phyloP scores from a whole-genome alignment of 306 rosid genomes.

The Leucaena leucocephala region DNA sequence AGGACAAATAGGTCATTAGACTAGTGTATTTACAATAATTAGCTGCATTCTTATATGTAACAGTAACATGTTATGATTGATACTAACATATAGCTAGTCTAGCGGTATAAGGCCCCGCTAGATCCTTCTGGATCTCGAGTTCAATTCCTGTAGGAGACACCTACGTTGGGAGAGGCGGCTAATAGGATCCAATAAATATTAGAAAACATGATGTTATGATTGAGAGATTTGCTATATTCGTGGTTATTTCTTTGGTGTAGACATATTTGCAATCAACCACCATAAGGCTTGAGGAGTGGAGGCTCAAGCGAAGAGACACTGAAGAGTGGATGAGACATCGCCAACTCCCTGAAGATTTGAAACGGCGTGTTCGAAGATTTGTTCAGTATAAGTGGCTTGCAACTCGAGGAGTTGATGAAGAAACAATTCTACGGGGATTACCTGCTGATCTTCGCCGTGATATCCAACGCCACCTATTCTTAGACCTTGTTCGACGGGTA shows the following conservation, averaged over 20 bases:
- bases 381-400: constrained; percentile 96
- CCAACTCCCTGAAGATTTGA: constrained; percentile 96
- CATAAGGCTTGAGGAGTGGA: constrained; percentile 96
- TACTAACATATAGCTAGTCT: no score
- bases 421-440: constrained; percentile 74
- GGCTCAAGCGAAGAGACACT: constrained; percentile 92
- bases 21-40: constrained; percentile 7
- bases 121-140: no score
- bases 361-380: constrained; percentile 74
- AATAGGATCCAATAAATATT: no score
- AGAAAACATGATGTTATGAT: neutral
- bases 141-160: no score
- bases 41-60: constrained; percentile 3
- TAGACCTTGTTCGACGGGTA: constrained; percentile 95
- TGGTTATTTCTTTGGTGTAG: constrained; percentile 48
- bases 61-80: neutral
- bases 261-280: constrained; percentile 95
- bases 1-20: constrained; percentile 5
- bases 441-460: constrained; percentile 98
- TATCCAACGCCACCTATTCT: constrained; percentile 91
- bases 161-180: no score
- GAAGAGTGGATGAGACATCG: constrained; percentile 99
- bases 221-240: constrained; percentile 23
- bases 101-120: no score
- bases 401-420: constrained; percentile 96